Evolutionary conservation across 192 early-diverging fungal species (phyloP), one percentile per base, ranked within the genome.

Genomic region (Pilobolus umbonatus): DNA sequence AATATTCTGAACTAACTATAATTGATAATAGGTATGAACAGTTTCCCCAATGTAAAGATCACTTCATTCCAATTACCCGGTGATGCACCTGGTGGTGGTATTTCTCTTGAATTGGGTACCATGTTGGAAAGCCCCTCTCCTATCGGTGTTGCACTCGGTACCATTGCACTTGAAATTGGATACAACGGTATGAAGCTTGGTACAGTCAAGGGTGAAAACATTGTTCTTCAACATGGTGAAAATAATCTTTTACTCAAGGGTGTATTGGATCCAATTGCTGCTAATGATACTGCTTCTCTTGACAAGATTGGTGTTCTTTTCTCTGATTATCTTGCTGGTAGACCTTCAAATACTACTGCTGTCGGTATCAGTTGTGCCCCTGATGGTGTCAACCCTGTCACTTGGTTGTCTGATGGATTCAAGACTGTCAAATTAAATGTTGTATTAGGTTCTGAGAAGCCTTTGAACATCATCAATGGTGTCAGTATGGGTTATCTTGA

Each of bases 121-220:
- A 63, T 57, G 4, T 57, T 85, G 56, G 68, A 54, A 52, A 77
- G 75, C 54, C 79, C 79, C 22, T 80, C 78, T 14, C 69, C 75
- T 15, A 75, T 85, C 46, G 72, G 76, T 51, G 69, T 64, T 77
- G 15, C 69, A 72, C 66, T 85, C 19, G 83, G 83, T 36, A 77
- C 80, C 9, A 57, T 81, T 42, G 46, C 67, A 22, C 72, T 85
- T 26, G 64, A 74, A 21, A 68, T 82, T 56, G 45, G 38, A n/a
- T 78, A 71, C 52, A 52, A 72, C 36, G 64, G 63, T 48, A 65
- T 72, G 7, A 61, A 58, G 17, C 48, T 84, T 15, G 82, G 82
- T 15, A 66, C 68, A 59, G 80, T 82, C 34, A 26, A 22, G 46
- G 74, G 75, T 29, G 53, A 60, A 32, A 62, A 62, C 39, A 70